Evolutionary conservation across 108 stramenopile genomes (phyloP).

Genomic region (Nannochloropsis salina): DNA sequence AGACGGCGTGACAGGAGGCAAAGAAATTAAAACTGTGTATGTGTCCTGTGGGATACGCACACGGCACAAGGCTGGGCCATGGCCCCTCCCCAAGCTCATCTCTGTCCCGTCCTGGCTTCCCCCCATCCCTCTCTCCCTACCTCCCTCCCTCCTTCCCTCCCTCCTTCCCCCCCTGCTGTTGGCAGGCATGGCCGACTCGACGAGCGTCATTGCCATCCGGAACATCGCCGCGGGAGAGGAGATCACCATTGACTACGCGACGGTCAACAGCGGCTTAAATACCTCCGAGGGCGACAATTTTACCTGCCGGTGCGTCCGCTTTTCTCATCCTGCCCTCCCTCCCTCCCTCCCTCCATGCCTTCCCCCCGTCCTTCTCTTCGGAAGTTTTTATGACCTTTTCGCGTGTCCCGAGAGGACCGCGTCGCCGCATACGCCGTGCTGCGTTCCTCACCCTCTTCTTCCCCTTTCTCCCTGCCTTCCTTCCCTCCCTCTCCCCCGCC

Average conservation of each 20-base stretch:
- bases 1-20: background rate
- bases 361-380: background rate
- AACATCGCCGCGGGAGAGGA: background rate
- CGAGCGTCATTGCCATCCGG: background rate
- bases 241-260: background rate
- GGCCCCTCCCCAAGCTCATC: background rate
- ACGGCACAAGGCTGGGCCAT: background rate
- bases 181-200: background rate
- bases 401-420: too few relatives aligned
- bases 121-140: background rate
- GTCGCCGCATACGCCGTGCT: background rate
- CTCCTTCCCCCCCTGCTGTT: background rate
- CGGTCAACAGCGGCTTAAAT: background rate
- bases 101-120: background rate
- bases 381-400: too few relatives aligned
- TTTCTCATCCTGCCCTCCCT: background rate
- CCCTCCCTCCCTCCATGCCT: background rate
- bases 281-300: background rate
- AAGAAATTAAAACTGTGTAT: background rate
- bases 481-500: background rate
- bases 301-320: background rate
- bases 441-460: background rate
- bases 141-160: background rate
- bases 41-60: too few relatives aligned
- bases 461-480: background rate